Conservation (phyloP, 106 monocot species). For the Platanthera guangdongensis region DNA sequence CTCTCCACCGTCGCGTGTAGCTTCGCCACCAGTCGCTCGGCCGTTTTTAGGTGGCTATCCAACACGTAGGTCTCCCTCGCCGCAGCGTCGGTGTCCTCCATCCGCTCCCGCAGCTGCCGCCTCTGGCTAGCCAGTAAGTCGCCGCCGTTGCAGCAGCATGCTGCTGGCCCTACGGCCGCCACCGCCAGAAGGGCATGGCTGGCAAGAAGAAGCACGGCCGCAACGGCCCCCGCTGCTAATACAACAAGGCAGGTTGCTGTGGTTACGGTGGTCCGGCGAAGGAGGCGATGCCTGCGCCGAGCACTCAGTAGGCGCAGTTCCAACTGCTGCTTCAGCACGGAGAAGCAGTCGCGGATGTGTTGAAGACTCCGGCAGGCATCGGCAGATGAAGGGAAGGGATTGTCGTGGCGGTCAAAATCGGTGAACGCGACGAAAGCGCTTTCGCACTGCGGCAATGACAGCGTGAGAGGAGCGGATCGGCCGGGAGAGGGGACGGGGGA, state of each 20-base stretch:
- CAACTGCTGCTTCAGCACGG: constrained; percentile 44
- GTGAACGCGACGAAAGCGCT: constrained; percentile 37
- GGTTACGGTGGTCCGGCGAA: constrained; percentile 19
- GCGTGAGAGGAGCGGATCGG: neutral
- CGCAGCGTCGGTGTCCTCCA: constrained; percentile 48
- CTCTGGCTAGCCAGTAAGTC: constrained; percentile 13
- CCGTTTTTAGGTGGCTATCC: constrained; percentile 49
- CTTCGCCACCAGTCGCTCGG: constrained; percentile 59
- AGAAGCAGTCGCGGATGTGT: constrained; percentile 31
- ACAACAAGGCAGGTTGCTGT: constrained; percentile 43
- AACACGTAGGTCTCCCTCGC: constrained; percentile 63
- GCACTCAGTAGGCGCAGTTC: constrained; percentile 26
- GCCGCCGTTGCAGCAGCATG: neutral
- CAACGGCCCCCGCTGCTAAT: constrained; percentile 17
- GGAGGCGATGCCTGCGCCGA: constrained; percentile 25
- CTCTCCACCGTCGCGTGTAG: constrained; percentile 65
- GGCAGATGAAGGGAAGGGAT: constrained; percentile 44
- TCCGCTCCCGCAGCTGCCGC: constrained; percentile 24
- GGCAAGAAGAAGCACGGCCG: constrained; percentile 37
- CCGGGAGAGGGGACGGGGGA: constrained; percentile 1
- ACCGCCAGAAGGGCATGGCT: constrained; percentile 34
- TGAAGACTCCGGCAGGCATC: constrained; percentile 18
- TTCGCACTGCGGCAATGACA: constrained; percentile 40
- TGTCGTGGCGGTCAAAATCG: constrained; percentile 29
- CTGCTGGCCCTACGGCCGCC: constrained; percentile 3